Percentiles rank a stretch among this genome's conserved stretches.
phyloP scores from a whole-genome alignment of 1,284 basidiomycete genomes.

The Moesziomyces aphidis region DNA sequence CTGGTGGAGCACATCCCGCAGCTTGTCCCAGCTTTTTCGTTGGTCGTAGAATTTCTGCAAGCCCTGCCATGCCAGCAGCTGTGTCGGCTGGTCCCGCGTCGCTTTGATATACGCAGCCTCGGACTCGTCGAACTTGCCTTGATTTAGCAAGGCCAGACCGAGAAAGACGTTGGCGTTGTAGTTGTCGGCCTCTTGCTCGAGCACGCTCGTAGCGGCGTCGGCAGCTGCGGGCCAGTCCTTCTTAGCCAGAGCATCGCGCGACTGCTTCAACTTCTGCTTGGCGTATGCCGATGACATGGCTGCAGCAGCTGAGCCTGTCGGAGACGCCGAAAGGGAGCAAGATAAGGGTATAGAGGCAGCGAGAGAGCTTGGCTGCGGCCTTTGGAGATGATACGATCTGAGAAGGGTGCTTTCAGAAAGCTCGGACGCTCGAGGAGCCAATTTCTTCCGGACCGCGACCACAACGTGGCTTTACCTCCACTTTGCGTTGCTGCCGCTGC shows the following conservation, averaged over 20 bases:
- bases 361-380: too few relatives aligned
- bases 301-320: background rate
- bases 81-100: constrained; percentile 62
- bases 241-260: constrained; percentile 53
- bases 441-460: background rate
- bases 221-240: constrained; percentile 53
- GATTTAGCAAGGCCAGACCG: constrained; percentile 58
- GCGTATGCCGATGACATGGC: constrained; percentile 47
- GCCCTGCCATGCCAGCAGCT: constrained; percentile 68
- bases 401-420: too few relatives aligned
- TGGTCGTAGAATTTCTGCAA: constrained; percentile 68
- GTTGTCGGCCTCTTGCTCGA: constrained; percentile 61
- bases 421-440: background rate
- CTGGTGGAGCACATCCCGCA: constrained; percentile 56
- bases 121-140: constrained; percentile 42
- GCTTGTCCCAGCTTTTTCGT: constrained; percentile 62
- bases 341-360: background rate
- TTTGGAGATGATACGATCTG: too few relatives aligned
- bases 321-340: background rate
- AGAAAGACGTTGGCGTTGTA: constrained; percentile 66
- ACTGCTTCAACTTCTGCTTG: constrained; percentile 60
- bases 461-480: background rate
- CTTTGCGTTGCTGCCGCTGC: background rate
- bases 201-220: constrained; percentile 44
- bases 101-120: constrained; percentile 66